Conservation (phyloP, 1,284 basidiomycete genomes). For the Rhodotorula sp. region DNA sequence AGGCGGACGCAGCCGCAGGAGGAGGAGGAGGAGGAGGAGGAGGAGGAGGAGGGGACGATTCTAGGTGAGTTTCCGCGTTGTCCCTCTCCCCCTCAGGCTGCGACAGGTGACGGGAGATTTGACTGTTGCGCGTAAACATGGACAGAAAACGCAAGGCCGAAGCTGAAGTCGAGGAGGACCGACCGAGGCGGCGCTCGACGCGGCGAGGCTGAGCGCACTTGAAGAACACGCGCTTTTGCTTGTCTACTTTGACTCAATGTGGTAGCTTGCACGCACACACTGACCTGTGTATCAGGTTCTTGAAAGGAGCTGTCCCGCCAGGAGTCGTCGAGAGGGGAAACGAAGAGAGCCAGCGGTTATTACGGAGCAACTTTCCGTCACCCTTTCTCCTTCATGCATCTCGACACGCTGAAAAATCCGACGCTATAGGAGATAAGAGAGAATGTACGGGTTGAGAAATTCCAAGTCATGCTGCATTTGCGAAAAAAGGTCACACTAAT, state of each 20-base stretch:
- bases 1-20: slow-evolving; percentile 1
- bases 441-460: not conserved
- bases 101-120: too few species aligned
- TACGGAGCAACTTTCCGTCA: too few species aligned
- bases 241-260: too few species aligned
- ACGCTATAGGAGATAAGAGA: not conserved
- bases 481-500: not conserved
- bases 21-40: not conserved
- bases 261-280: too few species aligned
- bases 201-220: slow-evolving; percentile 1
- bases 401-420: too few species aligned
- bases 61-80: slow-evolving; percentile 11
- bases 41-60: not conserved
- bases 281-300: too few species aligned
- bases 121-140: not conserved
- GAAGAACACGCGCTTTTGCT: too few species aligned
- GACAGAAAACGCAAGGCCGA: slow-evolving; percentile 33
- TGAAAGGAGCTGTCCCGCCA: too few species aligned
- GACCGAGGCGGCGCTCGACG: slow-evolving; percentile 17
- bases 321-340: too few species aligned
- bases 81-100: too few species aligned
- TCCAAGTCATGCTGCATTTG: slow-evolving; percentile 1
- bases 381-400: too few species aligned
- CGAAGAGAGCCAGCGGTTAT: too few species aligned
- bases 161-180: slow-evolving; percentile 15